Evolutionary conservation across 1,139 yeast genomes (phyloP), one percentile per base, ranked within the genome.

Genomic region (Kodamaea sp.): DNA sequence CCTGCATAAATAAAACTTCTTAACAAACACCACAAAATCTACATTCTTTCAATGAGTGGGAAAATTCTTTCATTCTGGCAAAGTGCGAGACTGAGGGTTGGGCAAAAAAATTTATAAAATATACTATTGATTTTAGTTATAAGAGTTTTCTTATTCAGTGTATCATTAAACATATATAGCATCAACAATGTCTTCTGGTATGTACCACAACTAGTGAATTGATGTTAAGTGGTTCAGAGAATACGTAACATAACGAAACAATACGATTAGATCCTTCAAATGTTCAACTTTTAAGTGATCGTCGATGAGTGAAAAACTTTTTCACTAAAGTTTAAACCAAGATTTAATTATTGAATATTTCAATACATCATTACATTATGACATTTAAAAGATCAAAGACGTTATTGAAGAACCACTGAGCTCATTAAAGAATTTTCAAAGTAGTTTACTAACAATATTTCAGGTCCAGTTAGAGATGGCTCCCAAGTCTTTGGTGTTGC

Each of bases 401-500:
- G 31, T n/a, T 9, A 29, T 32, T 29, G 23, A 27, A 25, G 26
- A 8, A 24, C 22, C 27, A 11, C 15, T 20, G 25, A 26, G 2
- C 10, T 27, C n/a, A 6, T 11, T 5, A 25, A 24, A 15, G 30
- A 33, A 8, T 29, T 34, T 29, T 29, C 12, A 15, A 35, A 31
- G 11, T 20, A 7, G 29, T 32, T 32, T 54, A 55, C 60, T 57
- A 54, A 55, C 63, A 45, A 11, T 27, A 22, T 35, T 42, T 47
- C 70, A 82, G 80, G 74, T 80, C 92, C 85, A 75, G 82, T 86
- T 75, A 86, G 90, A 75, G 95, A 87, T 76, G 87, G 90, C 70
- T 86, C 94, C 81, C 96, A 88, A 79, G 97, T 90, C 71, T 94
- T 94, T 75, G 99, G 99, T 83, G 98, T 94, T 78, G 98, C 98